Evolutionary conservation across 73 alveolate species (phyloP), one percentile per base, ranked within the genome.

Genomic region (Symbiodinium pilosum): DNA sequence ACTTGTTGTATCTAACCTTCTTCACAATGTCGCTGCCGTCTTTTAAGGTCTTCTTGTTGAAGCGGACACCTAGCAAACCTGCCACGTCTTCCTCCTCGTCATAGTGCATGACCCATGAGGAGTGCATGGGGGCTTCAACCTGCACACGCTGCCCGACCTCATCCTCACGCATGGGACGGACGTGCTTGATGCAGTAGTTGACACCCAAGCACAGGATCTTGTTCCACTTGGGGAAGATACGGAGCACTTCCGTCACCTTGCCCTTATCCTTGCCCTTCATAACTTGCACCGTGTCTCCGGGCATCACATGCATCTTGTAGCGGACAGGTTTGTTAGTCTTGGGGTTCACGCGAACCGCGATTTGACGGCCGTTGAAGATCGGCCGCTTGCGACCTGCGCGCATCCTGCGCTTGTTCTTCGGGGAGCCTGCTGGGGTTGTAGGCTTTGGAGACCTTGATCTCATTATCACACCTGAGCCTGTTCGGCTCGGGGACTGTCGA

Each of bases 171-270:
- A 40, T 68, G 26, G 95, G 95, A 85, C 95, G 68, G 38, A 88
- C 95, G 86, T 88, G 95, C 86, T 88, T 88, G 95, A 88, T 88
- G 95, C 95, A 88, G 95, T 88, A 88, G 95, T 88, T 88, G 71
- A 88, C 95, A 32, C 95, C 95, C 95, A 88, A 42, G 86, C 95
- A 88, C 43, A 88, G 81, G 44, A 88, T 88, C 95, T 87, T 56
- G 86, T 88, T 88, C 87, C 86, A 88, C 86, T 88, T 88, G 69
- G 95, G 95, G 47, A 16, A 88, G 95, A 88, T 44, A 1, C 95
- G 85, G 47, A 88, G 54, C 86, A 88, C 95, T 40, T 88, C 95
- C 34, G 95, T 88, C 38, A 88, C 95, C 95, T 88, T 88, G 69
- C 95, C 95, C 11, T 51, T 24, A 30, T 88, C 95, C 86, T 88